Percentiles rank a stretch among this genome's conserved stretches.
Conservation (phyloP, 345 rosid genomes). For the Boechera retrofracta region DNA sequence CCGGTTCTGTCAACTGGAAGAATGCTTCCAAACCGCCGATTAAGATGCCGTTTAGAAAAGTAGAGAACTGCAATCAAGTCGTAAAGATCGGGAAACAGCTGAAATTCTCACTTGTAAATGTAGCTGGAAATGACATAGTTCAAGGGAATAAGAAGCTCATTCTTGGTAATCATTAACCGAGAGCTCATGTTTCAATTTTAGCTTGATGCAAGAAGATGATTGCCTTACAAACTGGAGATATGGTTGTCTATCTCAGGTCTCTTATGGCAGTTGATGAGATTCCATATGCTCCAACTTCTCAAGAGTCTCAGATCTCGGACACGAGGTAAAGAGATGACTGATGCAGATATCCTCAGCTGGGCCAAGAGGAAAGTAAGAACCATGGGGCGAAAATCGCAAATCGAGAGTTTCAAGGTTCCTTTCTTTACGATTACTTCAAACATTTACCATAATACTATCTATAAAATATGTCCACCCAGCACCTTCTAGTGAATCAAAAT, state of each 20-base stretch:
- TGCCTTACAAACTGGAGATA: conserved; percentile 1
- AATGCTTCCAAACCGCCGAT: conserved; percentile 92
- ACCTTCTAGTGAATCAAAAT: conserved; percentile 11
- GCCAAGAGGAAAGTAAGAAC: conserved; percentile 70
- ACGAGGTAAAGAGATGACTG: conserved; percentile 79
- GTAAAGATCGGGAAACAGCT: conserved; percentile 75
- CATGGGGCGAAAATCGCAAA: conserved; percentile 63
- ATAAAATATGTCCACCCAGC: background rate
- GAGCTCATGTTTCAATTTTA: conserved; percentile 1
- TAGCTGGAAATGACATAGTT: conserved; percentile 89
- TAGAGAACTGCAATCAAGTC: conserved; percentile 96
- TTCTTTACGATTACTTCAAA: conserved; percentile 22
- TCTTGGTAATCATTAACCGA: conserved; percentile 61
- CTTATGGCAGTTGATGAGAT: conserved; percentile 94
- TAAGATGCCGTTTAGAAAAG: conserved; percentile 94
- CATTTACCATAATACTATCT: background rate
- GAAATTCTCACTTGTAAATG: conserved; percentile 84
- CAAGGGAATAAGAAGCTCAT: conserved; percentile 97
- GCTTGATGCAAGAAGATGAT: conserved; percentile 21
- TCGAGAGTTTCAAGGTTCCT: conserved; percentile 81
- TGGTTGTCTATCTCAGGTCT: conserved; percentile 66
- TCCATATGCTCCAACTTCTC: conserved; percentile 86
- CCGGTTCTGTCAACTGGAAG: conserved; percentile 93
- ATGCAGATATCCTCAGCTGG: conserved; percentile 82
- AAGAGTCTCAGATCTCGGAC: conserved; percentile 79